phyloP scores from a whole-genome alignment of 768 basidiomycete species.

The Baorangia bicolor region DNA sequence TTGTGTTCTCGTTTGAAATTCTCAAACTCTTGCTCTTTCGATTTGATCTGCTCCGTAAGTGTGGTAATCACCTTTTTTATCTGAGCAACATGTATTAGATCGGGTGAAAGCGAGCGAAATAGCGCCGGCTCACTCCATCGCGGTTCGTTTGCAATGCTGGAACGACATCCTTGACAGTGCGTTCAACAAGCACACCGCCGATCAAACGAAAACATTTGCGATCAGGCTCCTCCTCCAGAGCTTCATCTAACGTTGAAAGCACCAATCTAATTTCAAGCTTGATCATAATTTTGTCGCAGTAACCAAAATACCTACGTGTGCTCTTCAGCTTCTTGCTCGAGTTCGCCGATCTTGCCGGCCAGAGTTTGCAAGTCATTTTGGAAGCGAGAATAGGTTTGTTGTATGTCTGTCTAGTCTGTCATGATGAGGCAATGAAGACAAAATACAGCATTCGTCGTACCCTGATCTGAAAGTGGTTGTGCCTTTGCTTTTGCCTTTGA shows the following conservation, averaged over 20 bases:
- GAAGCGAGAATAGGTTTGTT: constrained; percentile 75
- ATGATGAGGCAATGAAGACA: constrained; percentile 34
- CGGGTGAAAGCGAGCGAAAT: not conserved
- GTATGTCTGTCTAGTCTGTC: constrained; percentile 69
- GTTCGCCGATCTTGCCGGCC: constrained; percentile 92
- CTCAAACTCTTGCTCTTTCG: constrained; percentile 83
- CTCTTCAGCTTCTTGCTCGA: constrained; percentile 95
- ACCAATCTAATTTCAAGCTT: constrained; percentile 61
- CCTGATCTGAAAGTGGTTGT: constrained; percentile 65
- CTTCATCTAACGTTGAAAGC: constrained; percentile 81
- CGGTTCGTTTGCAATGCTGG: constrained; percentile 88
- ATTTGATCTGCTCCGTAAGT: constrained; percentile 84
- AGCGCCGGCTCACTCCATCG: constrained; percentile 63
- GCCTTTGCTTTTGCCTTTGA: constrained; percentile 61
- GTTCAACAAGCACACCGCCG: constrained; percentile 92
- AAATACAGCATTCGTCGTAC: constrained; percentile 39
- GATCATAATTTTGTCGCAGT: not conserved
- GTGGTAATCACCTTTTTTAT: constrained; percentile 79
- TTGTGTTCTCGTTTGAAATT: constrained; percentile 75
- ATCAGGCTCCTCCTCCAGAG: constrained; percentile 76
- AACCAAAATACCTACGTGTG: constrained; percentile 62
- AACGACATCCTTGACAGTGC: constrained; percentile 92
- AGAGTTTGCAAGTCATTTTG: constrained; percentile 90
- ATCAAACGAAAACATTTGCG: constrained; percentile 97
- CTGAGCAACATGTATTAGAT: constrained; percentile 39